These are phyloP conservation scores for Sclerotinia subarctica DNA, from an alignment of 2,329 filamentous ascomycete genomes.

Conservation along the genomic window DNA sequence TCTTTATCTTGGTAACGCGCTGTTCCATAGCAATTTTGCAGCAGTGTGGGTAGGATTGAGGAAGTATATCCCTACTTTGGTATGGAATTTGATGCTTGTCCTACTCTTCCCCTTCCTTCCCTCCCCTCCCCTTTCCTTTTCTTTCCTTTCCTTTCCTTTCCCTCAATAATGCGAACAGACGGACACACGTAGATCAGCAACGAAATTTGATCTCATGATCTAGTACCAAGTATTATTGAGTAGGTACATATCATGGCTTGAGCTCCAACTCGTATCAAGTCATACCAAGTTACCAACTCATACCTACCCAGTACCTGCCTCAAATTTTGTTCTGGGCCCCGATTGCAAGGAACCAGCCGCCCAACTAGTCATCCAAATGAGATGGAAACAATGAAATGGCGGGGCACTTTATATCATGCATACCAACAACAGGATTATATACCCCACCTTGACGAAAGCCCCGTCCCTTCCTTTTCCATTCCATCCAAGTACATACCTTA, in stretches of 20 bases:
- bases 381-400: conserved; percentile 5
- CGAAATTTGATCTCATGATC: background rate
- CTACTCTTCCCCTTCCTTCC: background rate
- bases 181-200: background rate
- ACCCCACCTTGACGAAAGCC: conserved; percentile 2
- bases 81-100: background rate
- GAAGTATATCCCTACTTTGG: background rate
- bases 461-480: conserved; percentile 11
- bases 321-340: background rate
- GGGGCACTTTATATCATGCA: conserved; percentile 6
- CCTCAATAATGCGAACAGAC: background rate
- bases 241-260: background rate
- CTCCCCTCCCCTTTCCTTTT: too few species aligned
- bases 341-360: conserved; percentile 12
- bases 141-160: too few species aligned
- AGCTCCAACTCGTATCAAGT: background rate
- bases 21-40: background rate
- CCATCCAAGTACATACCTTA: background rate
- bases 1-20: background rate
- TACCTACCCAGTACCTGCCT: too few species aligned
- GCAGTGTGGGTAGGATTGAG: background rate
- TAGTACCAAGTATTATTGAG: background rate
- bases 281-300: background rate
- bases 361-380: background rate
- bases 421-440: conserved; percentile 4